Conservation (phyloP, 2,329 filamentous ascomycete genomes). For the Stachybotrys chlorohalonatus region DNA sequence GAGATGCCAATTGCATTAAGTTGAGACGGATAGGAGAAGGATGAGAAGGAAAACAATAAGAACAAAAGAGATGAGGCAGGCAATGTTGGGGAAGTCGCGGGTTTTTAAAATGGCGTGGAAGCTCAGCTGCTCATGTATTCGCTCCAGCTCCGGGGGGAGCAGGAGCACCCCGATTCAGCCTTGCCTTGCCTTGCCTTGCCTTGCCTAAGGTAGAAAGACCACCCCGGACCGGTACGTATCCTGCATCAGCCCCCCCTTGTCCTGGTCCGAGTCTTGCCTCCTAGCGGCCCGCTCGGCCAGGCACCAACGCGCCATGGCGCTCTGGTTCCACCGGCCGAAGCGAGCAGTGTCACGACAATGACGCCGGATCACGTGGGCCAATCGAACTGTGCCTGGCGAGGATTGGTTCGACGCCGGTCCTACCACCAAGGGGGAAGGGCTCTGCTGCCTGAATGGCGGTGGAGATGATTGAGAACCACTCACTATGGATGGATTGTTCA, state of each 20-base stretch:
- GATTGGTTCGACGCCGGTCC: not conserved
- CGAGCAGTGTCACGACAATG: not conserved
- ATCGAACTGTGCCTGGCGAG: not conserved
- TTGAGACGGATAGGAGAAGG: not conserved
- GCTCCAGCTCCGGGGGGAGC: too few relatives aligned
- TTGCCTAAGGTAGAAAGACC: too few relatives aligned
- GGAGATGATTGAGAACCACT: not conserved
- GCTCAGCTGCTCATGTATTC: not conserved
- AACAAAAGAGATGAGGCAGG: not conserved
- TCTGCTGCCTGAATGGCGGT: not conserved
- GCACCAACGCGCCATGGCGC: not conserved
- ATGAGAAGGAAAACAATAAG: not conserved
- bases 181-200: not conserved
- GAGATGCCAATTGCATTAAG: too few relatives aligned
- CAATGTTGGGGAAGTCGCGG: not conserved
- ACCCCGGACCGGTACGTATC: not conserved
- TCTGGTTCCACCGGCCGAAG: not conserved
- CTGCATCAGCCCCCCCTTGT: not conserved
- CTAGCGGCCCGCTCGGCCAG: not conserved
- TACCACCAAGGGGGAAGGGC: not conserved
- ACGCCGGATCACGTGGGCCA: not conserved
- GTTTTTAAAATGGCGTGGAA: not conserved
- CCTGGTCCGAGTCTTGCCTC: not conserved
- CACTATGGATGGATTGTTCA: not conserved
- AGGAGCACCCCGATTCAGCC: not conserved